phyloP scores from a whole-genome alignment of 129 eudicot species.

The Calendula officinalis region DNA sequence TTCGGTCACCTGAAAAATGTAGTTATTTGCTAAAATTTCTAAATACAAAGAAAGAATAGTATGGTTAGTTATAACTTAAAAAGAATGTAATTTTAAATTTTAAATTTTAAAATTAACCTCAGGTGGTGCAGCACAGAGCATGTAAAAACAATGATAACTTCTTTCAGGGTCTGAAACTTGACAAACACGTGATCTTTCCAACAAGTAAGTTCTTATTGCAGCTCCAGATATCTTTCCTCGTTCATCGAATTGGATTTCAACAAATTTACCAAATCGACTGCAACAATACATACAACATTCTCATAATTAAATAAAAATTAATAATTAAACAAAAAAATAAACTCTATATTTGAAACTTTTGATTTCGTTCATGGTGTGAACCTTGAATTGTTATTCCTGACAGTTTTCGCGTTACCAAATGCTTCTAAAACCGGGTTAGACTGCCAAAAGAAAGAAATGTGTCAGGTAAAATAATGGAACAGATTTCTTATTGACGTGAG shows the following conservation, averaged over 20 bases:
- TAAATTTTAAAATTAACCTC: constrained; percentile 42
- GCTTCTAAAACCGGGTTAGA: constrained; percentile 87
- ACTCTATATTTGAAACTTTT: not conserved
- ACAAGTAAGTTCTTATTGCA: constrained; percentile 85
- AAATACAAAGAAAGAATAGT: constrained; percentile 8
- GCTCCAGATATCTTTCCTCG: constrained; percentile 84
- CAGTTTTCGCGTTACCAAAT: constrained; percentile 77
- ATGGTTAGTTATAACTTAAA: too few species aligned
- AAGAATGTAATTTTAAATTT: too few species aligned
- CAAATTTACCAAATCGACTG: constrained; percentile 98
- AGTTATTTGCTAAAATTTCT: constrained; percentile 18
- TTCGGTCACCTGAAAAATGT: constrained; percentile 53
- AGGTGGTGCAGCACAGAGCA: constrained; percentile 93
- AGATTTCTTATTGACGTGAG: not conserved
- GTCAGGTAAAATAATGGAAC: too few species aligned
- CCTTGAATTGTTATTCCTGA: constrained; percentile 86
- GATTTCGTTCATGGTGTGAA: constrained; percentile 10
- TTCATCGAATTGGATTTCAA: constrained; percentile 77
- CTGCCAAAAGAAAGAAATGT: constrained; percentile 40
- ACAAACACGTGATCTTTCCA: constrained; percentile 95
- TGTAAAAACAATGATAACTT: constrained; percentile 92
- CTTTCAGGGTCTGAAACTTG: constrained; percentile 95
- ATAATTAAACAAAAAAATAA: constrained; percentile 1
- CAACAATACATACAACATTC: constrained; percentile 4
- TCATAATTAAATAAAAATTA: constrained; percentile 15